These are phyloP conservation scores for Beauveria sp. DNA, from an alignment of 2,329 filamentous ascomycete genomes.

Conservation along the genomic window DNA sequence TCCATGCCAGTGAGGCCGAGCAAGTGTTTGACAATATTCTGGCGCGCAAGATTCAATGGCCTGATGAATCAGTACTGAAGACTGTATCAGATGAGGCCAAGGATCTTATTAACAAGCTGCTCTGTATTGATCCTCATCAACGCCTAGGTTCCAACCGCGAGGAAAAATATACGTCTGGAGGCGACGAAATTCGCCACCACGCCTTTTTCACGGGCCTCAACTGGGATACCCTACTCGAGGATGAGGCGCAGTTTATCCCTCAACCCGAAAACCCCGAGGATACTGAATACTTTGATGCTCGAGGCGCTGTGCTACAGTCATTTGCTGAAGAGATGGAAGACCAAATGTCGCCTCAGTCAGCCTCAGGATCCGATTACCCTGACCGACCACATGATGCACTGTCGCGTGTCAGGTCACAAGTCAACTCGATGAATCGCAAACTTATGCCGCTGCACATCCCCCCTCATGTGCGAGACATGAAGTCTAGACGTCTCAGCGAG, in stretches of 20 bases:
- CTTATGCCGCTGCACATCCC: slow-evolving; percentile 95
- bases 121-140: slow-evolving; percentile 75
- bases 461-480: slow-evolving; percentile 86
- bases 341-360: slow-evolving; percentile 65
- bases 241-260: slow-evolving; percentile 92
- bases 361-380: slow-evolving; percentile 66
- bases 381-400: slow-evolving; percentile 93
- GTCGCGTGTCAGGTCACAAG: slow-evolving; percentile 79
- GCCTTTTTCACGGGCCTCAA: slow-evolving; percentile 81
- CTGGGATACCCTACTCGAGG: slow-evolving; percentile 87
- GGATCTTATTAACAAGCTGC: slow-evolving; percentile 86
- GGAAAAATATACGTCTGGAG: slow-evolving; percentile 75
- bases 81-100: slow-evolving; percentile 76
- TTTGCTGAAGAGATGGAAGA: slow-evolving; percentile 95
- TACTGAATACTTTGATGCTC: slow-evolving; percentile 92
- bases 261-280: slow-evolving; percentile 90
- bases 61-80: slow-evolving; percentile 69
- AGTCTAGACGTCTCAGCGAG: slow-evolving; percentile 82
- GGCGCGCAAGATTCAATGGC: slow-evolving; percentile 84
- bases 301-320: slow-evolving; percentile 83
- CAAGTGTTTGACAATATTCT: slow-evolving; percentile 96
- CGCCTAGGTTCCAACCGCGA: slow-evolving; percentile 80
- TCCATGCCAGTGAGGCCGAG: slow-evolving; percentile 84
- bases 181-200: slow-evolving; percentile 84
- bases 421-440: slow-evolving; percentile 78